Percentiles rank a stretch among this genome's conserved stretches.
phyloP scores from a whole-genome alignment of 1,284 basidiomycete species.

The Apiotrichum montevideense region DNA sequence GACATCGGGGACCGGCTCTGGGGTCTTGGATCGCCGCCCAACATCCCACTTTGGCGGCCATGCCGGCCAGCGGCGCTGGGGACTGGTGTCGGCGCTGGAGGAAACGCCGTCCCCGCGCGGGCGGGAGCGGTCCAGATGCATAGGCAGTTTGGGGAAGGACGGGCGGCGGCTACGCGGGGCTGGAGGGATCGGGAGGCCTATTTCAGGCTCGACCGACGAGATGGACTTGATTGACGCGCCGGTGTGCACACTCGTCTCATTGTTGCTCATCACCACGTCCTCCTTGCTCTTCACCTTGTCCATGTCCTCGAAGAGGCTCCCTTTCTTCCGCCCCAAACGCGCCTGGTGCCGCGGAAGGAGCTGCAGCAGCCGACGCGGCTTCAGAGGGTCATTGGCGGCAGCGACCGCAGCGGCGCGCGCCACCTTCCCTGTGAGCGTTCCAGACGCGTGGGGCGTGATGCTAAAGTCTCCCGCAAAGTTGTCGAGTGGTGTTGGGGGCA shows the following conservation, averaged over 20 bases:
- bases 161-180: background rate
- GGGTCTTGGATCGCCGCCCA: background rate
- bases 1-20: background rate
- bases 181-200: background rate
- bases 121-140: background rate
- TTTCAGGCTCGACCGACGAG: background rate
- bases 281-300: background rate
- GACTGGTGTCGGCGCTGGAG: background rate
- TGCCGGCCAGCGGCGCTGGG: background rate
- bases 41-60: constrained; percentile 1
- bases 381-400: constrained; percentile 6
- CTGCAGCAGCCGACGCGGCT: constrained; percentile 6
- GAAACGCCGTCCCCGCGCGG: background rate
- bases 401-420: constrained; percentile 6
- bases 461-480: background rate
- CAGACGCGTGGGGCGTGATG: background rate
- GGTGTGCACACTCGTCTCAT: background rate
- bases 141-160: background rate
- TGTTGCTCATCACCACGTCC: background rate
- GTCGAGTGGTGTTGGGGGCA: too few species aligned
- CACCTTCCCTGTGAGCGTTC: background rate
- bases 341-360: background rate
- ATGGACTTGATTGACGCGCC: background rate
- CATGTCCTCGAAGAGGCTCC: constrained; percentile 1
- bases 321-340: background rate